These are phyloP conservation scores for Metschnikowia proteae DNA, from an alignment of 805 yeast genomes.

Conservation along the genomic window DNA sequence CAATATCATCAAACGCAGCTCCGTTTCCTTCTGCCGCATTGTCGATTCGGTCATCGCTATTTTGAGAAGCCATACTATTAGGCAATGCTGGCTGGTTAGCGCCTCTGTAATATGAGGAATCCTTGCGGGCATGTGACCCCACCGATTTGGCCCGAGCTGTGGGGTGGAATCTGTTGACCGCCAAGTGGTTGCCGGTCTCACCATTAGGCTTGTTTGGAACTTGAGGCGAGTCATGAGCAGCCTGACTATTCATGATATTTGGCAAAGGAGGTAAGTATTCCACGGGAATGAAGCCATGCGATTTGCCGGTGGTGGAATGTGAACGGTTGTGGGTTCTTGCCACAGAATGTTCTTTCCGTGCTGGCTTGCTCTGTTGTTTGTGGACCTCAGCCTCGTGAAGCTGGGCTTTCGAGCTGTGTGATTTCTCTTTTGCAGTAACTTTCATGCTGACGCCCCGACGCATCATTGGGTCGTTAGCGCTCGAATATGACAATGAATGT, in stretches of 20 bases:
- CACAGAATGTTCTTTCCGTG: conserved; percentile 2
- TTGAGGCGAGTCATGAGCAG: conserved; percentile 15
- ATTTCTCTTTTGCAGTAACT: conserved; percentile 55
- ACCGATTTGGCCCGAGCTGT: conserved; percentile 85
- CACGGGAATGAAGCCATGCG: conserved; percentile 40
- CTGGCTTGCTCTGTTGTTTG: neutral
- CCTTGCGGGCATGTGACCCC: conserved; percentile 70
- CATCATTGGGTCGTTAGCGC: conserved; percentile 36
- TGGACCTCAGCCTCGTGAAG: conserved; percentile 9
- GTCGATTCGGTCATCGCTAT: conserved; percentile 42
- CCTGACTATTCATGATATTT: conserved; percentile 30
- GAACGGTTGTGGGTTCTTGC: conserved; percentile 21
- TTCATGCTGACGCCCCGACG: conserved; percentile 62
- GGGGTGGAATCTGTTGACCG: conserved; percentile 52
- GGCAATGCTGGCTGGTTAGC: conserved; percentile 45
- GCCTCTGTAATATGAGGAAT: conserved; percentile 36
- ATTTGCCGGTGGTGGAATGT: conserved; percentile 24
- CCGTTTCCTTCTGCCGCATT: conserved; percentile 23
- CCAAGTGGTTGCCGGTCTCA: neutral
- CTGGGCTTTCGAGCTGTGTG: conserved; percentile 20
- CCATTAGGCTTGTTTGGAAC: neutral
- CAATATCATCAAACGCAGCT: conserved; percentile 53
- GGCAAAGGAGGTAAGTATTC: conserved; percentile 46
- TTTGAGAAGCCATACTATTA: conserved; percentile 34
- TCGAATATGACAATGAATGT: neutral